Percentiles rank a stretch among this genome's conserved stretches.
Evolutionary conservation across 2,329 filamentous ascomycete genomes (phyloP).

Genomic region (Metarhizium humberi): DNA sequence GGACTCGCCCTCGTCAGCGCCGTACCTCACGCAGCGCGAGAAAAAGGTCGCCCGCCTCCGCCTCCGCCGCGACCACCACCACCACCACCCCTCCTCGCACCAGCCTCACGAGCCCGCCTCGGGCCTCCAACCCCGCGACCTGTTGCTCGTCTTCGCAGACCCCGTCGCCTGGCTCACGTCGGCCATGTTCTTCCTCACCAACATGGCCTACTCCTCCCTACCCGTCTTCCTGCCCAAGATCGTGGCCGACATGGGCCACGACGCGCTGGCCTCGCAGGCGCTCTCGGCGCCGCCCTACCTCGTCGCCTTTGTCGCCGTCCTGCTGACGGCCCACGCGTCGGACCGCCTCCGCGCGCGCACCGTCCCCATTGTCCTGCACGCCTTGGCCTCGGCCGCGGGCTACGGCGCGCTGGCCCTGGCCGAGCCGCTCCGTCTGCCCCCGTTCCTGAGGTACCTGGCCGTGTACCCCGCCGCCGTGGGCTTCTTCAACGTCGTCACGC

Average conservation of each 20-base stretch:
- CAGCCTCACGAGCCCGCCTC: slow-evolving; percentile 6
- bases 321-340: slow-evolving; percentile 63
- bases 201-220: slow-evolving; percentile 80
- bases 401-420: slow-evolving; percentile 53
- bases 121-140: slow-evolving; percentile 45
- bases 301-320: slow-evolving; percentile 60
- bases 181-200: slow-evolving; percentile 77
- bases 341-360: slow-evolving; percentile 57
- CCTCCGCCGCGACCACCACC: slow-evolving; percentile 39
- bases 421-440: slow-evolving; percentile 31
- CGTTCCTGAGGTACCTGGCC: slow-evolving; percentile 56
- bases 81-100: not conserved
- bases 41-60: slow-evolving; percentile 62
- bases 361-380: slow-evolving; percentile 58
- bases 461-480: slow-evolving; percentile 72
- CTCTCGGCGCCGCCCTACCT: slow-evolving; percentile 78
- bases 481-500: slow-evolving; percentile 75
- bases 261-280: slow-evolving; percentile 58
- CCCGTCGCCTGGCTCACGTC: slow-evolving; percentile 57
- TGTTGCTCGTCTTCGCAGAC: slow-evolving; percentile 34
- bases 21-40: slow-evolving; percentile 53
- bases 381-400: slow-evolving; percentile 54
- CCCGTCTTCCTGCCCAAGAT: slow-evolving; percentile 84
- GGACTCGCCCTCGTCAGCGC: slow-evolving; percentile 59
- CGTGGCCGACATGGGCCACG: slow-evolving; percentile 66